A percentile compares a stretch with the other conserved stretches of the same genome.
Evolutionary conservation across 306 rosid genomes (phyloP).

Genomic region (Quercus cerris): DNA sequence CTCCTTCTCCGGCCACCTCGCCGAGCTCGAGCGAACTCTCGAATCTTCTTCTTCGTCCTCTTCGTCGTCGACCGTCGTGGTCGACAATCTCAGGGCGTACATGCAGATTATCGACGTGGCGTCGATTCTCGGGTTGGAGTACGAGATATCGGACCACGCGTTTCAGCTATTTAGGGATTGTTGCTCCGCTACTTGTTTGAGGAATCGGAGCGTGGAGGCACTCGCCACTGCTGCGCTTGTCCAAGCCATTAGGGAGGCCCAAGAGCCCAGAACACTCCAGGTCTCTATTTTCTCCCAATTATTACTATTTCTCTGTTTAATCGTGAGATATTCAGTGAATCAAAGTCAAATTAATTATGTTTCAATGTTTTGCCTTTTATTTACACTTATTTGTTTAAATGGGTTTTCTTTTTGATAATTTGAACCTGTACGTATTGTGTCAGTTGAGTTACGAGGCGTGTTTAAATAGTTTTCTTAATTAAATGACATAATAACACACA

Average conservation of each 20-base stretch:
- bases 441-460: no score
- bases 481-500: neutral
- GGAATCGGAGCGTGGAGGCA: conserved; percentile 96
- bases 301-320: neutral
- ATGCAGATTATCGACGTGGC: conserved; percentile 97
- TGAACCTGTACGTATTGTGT: no score
- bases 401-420: no score
- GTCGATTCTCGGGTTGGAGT: conserved; percentile 77
- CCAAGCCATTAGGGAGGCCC: conserved; percentile 93
- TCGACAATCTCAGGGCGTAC: conserved; percentile 87
- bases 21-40: conserved; percentile 87
- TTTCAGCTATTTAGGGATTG: conserved; percentile 94
- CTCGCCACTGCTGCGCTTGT: conserved; percentile 98
- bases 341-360: no score
- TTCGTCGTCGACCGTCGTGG: conserved; percentile 67
- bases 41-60: conserved; percentile 59
- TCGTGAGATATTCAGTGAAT: neutral
- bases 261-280: conserved; percentile 95
- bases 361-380: no score
- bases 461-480: no score
- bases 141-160: conserved; percentile 84
- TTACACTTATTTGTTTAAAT: no score
- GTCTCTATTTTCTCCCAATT: conserved; percentile 9
- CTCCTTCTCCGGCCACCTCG: conserved; percentile 93
- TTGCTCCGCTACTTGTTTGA: conserved; percentile 90